Evolutionary conservation across 208 protist genomes (phyloP).

Genomic region (Trypanosoma vivax): DNA sequence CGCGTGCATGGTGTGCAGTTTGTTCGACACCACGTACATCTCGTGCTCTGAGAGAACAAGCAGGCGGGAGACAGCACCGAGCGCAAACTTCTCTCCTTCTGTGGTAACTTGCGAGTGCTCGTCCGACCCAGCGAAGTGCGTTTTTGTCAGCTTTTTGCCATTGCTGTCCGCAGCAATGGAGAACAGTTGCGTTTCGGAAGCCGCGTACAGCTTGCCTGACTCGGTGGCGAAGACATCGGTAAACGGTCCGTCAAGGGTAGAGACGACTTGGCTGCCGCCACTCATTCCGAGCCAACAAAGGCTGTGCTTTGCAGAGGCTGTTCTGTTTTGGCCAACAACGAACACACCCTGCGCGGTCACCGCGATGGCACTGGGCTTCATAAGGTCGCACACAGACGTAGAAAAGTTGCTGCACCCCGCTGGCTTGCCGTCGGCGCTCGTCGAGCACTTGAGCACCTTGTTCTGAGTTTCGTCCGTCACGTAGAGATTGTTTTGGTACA

Average conservation of each 20-base stretch:
- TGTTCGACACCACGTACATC: slow-evolving; percentile 39
- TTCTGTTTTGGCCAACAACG: slow-evolving; percentile 12
- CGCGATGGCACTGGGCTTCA: slow-evolving; percentile 7
- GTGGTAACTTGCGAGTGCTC: neutral
- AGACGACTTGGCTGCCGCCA: neutral
- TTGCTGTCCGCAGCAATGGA: slow-evolving; percentile 17
- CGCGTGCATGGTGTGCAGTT: slow-evolving; percentile 22
- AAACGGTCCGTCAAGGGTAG: neutral
- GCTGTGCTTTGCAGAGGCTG: neutral
- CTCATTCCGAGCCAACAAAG: slow-evolving; percentile 3
- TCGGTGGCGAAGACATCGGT: neutral
- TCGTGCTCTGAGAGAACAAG: slow-evolving; percentile 29
- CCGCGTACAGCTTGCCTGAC: slow-evolving; percentile 13
- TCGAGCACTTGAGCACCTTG: slow-evolving; percentile 19
- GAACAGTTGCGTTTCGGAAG: slow-evolving; percentile 18
- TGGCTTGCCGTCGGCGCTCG: slow-evolving; percentile 4
- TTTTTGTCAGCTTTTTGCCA: slow-evolving; percentile 9
- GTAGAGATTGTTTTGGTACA: slow-evolving; percentile 25
- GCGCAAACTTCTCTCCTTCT: slow-evolving; percentile 26
- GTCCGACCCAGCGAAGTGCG: slow-evolving; percentile 17
- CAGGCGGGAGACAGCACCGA: slow-evolving; percentile 33
- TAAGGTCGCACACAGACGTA: slow-evolving; percentile 2
- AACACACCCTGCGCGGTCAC: slow-evolving; percentile 20
- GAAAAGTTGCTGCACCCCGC: neutral
- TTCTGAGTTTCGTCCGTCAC: slow-evolving; percentile 12